Conservation (phyloP, 257 asterid genomes). For the Cruciata laevipes region DNA sequence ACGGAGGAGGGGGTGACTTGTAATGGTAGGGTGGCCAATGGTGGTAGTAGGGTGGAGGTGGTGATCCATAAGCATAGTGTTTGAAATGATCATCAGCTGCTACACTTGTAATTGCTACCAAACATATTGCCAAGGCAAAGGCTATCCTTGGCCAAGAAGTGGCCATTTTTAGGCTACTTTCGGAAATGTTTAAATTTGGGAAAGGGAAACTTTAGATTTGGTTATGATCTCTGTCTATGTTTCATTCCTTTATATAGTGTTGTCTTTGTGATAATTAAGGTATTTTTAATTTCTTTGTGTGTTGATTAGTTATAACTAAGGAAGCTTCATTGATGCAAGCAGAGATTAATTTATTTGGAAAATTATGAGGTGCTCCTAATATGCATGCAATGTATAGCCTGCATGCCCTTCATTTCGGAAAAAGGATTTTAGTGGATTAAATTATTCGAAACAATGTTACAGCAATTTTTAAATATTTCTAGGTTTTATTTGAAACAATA, state of each 20-base stretch:
- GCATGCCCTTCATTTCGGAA: too few species aligned
- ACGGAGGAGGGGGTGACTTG: neutral
- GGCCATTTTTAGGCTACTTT: conserved; percentile 14
- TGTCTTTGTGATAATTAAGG: neutral
- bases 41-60: conserved; percentile 10
- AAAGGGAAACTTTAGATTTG: conserved; percentile 5
- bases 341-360: too few species aligned
- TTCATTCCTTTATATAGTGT: conserved; percentile 10
- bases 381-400: too few species aligned
- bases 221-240: neutral
- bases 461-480: too few species aligned
- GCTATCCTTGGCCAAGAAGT: conserved; percentile 14
- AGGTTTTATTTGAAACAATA: too few species aligned
- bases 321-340: conserved; percentile 5
- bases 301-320: neutral
- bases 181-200: neutral
- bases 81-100: conserved; percentile 7
- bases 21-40: conserved; percentile 4
- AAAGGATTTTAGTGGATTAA: too few species aligned
- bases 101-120: conserved; percentile 10
- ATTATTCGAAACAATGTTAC: too few species aligned
- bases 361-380: too few species aligned
- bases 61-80: neutral
- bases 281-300: neutral
- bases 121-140: conserved; percentile 14